phyloP scores from a whole-genome alignment of 1,284 basidiomycete species.

The Tilletia caries region DNA sequence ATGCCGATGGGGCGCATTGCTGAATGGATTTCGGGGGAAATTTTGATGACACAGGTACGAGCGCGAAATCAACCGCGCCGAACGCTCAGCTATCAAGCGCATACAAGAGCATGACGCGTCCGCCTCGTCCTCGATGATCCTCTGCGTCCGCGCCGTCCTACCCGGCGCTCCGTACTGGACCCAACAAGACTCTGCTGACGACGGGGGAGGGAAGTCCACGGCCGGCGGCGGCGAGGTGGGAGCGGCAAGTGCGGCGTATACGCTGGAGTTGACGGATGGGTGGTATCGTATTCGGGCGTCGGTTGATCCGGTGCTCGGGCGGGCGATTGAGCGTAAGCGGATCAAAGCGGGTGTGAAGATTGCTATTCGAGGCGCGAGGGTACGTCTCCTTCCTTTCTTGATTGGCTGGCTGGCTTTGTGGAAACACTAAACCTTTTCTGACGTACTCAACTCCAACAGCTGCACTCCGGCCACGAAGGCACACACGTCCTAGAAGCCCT shows the following conservation, averaged over 20 bases:
- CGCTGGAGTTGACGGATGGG: constrained; percentile 85
- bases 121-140: constrained; percentile 70
- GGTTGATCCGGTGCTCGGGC: constrained; percentile 69
- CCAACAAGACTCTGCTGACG: background rate
- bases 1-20: no score
- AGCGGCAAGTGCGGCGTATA: constrained; percentile 16
- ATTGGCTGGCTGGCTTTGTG: background rate
- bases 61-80: constrained; percentile 73
- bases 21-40: background rate
- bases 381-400: constrained; percentile 54
- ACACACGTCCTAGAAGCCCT: constrained; percentile 79
- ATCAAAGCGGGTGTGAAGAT: constrained; percentile 79
- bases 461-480: constrained; percentile 60
- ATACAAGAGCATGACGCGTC: constrained; percentile 74
- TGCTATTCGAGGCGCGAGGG: constrained; percentile 72
- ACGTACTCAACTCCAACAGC: constrained; percentile 4
- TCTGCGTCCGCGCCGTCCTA: constrained; percentile 72
- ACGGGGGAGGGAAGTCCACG: constrained; percentile 13
- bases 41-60: constrained; percentile 74
- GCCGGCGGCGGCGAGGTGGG: constrained; percentile 6
- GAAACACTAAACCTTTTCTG: no score
- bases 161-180: constrained; percentile 29
- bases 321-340: constrained; percentile 67
- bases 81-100: constrained; percentile 73
- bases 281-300: constrained; percentile 84